Base-by-base conservation (phyloP, 352 stramenopile genomes). In the Phytopythium sindhum region DNA sequence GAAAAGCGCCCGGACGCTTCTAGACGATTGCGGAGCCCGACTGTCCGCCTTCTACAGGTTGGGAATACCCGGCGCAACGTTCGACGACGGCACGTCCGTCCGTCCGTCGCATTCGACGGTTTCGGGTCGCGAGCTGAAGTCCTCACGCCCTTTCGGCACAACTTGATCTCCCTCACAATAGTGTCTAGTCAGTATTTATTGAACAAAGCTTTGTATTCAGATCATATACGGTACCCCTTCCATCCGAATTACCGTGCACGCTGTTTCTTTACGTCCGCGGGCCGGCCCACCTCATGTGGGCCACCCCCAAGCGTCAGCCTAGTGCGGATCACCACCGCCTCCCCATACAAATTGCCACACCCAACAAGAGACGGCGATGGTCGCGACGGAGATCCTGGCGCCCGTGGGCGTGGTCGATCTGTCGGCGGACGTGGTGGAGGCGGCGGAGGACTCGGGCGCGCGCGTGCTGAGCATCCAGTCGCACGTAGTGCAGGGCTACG, bases 381-480 rank as follows among this genome's bases (percentile, higher is more conserved):
- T n/a, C 28, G 31, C 28, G 28, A 28, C 51, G 47, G 47, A 35
- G 47, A 23, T 14, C 11, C 2, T 17, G 47, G 47, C 3, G 47
- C 45, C 23, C 23, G 17, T 4, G 12, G 50, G 11, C 4, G 21
- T 19, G 14, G 50, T 6, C 29, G 50, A 23, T 4, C 28, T 14
- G 29, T 19, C 52, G 11, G 31, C 12, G 57, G n/a, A 50, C 24
- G n/a, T 39, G 44, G 65, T 48, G 28, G 59, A 53, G 41, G 53
- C 63, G 45, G 67, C 68, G 10, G 63, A 63, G 6, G 80, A 85
- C 45, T 72, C 73, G 24, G 71, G 73, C 57, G 78, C 80, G 5
- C 78, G 80, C 61, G 87, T 96, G 69, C 74, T 96, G 59, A 94
- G 85, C 72, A 93, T 96, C 70, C 87, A 96, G 72, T 94, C 87